phyloP scores from a whole-genome alignment of 352 stramenopile species.

The Blastocystis sp. region DNA sequence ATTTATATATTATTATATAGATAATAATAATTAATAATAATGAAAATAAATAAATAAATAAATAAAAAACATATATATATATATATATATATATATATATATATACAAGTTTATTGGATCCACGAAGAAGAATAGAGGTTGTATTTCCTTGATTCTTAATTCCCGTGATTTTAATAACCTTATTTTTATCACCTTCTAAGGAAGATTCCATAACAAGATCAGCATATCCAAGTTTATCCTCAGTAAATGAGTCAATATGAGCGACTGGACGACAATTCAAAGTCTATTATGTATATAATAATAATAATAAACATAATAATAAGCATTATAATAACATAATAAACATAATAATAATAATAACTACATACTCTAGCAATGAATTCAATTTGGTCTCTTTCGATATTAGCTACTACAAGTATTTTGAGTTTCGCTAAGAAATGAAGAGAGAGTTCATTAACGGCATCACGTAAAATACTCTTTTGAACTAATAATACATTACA shows the following conservation, averaged over 20 bases:
- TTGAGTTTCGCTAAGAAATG: slow-evolving; percentile 98
- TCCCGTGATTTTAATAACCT: slow-evolving; percentile 95
- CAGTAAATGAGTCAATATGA: slow-evolving; percentile 85
- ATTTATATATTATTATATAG: slow-evolving; percentile 41
- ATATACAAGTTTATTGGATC: slow-evolving; percentile 74
- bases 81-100: neutral
- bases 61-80: neutral
- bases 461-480: slow-evolving; percentile 95
- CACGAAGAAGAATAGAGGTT: slow-evolving; percentile 86
- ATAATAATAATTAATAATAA: no score
- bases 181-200: slow-evolving; percentile 67
- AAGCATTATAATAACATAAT: no score
- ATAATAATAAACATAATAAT: no score
- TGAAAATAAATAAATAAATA: no score
- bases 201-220: slow-evolving; percentile 82
- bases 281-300: no score
- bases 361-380: slow-evolving; percentile 66
- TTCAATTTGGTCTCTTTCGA: slow-evolving; percentile 91
- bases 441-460: slow-evolving; percentile 93
- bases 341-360: neutral
- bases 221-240: slow-evolving; percentile 80
- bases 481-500: slow-evolving; percentile 97
- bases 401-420: slow-evolving; percentile 94
- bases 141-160: slow-evolving; percentile 77
- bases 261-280: slow-evolving; percentile 80